Conservation (phyloP, 1,284 basidiomycete species). For the Fomitopsis betulina region DNA sequence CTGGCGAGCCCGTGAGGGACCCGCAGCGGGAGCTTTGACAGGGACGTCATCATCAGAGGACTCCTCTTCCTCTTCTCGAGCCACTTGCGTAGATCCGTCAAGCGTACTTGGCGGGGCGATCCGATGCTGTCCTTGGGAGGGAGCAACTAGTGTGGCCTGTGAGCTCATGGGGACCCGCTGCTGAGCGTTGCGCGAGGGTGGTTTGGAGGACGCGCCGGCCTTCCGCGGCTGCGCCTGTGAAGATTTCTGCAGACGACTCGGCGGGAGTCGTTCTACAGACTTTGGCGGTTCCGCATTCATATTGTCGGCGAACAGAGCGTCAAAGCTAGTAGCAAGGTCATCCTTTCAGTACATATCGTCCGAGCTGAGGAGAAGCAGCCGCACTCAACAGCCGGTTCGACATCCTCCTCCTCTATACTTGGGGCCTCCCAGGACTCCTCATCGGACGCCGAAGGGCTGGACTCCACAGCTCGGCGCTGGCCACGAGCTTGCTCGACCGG, state of each 20-base stretch:
- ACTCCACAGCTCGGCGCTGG: not conserved
- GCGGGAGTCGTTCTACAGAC: conserved; percentile 2
- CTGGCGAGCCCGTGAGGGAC: not conserved
- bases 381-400: not conserved
- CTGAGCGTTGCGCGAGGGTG: not conserved
- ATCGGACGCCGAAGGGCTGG: not conserved
- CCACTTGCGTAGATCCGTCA: not conserved
- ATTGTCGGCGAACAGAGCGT: not conserved
- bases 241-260: not conserved
- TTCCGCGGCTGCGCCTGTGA: not conserved
- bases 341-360: not conserved
- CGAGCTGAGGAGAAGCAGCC: not conserved
- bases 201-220: not conserved
- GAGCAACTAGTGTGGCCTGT: conserved; percentile 19
- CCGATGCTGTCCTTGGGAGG: conserved; percentile 6
- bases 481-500: conserved; percentile 3
- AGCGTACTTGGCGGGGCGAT: not conserved
- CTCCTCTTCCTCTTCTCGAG: not conserved
- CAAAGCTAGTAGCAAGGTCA: not conserved
- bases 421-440: not conserved
- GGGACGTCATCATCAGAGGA: not conserved
- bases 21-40: not conserved
- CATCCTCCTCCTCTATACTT: not conserved
- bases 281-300: conserved; percentile 15
- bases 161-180: conserved; percentile 16